These are phyloP conservation scores for Xylaria sp. DNA, from an alignment of 2,329 filamentous ascomycete species.

Conservation along the genomic window DNA sequence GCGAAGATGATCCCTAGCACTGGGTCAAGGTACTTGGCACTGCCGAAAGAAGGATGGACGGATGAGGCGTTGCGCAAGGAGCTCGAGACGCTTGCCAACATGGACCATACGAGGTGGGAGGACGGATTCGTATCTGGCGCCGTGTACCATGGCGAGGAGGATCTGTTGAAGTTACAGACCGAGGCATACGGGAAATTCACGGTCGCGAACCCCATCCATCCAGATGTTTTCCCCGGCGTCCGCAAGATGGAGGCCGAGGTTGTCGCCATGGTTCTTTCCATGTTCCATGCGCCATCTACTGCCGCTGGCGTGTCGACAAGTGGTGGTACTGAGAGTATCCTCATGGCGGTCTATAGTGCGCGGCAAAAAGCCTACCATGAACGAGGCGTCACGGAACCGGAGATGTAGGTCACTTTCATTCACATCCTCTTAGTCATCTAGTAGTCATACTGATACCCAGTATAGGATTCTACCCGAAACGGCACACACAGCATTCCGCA, in stretches of 20 bases:
- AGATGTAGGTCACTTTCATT: slow-evolving; percentile 75
- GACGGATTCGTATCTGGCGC: slow-evolving; percentile 94
- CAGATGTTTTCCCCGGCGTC: slow-evolving; percentile 97
- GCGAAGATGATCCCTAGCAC: slow-evolving; percentile 82
- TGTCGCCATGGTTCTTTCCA: slow-evolving; percentile 89
- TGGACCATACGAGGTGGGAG: slow-evolving; percentile 98
- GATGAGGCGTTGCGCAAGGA: slow-evolving; percentile 83
- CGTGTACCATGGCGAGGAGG: slow-evolving; percentile 92
- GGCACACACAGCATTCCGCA: slow-evolving; percentile 95
- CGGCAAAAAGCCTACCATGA: slow-evolving; percentile 89
- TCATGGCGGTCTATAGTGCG: slow-evolving; percentile 93
- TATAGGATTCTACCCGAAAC: slow-evolving; percentile 90
- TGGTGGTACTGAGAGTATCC: slow-evolving; percentile 94
- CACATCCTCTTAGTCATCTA: not conserved
- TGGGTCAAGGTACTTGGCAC: slow-evolving; percentile 75
- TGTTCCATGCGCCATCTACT: slow-evolving; percentile 90
- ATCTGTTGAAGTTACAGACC: slow-evolving; percentile 84
- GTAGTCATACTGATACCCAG: slow-evolving; percentile 34
- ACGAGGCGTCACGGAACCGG: slow-evolving; percentile 88
- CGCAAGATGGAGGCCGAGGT: slow-evolving; percentile 99
- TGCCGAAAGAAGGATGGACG: slow-evolving; percentile 87
- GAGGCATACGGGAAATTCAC: slow-evolving; percentile 95
- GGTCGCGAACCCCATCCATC: slow-evolving; percentile 95
- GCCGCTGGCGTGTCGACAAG: slow-evolving; percentile 90
- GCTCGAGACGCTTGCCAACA: slow-evolving; percentile 78